Base-by-base conservation (phyloP, 306 rosid species). In the Gleditsia sinensis region DNA sequence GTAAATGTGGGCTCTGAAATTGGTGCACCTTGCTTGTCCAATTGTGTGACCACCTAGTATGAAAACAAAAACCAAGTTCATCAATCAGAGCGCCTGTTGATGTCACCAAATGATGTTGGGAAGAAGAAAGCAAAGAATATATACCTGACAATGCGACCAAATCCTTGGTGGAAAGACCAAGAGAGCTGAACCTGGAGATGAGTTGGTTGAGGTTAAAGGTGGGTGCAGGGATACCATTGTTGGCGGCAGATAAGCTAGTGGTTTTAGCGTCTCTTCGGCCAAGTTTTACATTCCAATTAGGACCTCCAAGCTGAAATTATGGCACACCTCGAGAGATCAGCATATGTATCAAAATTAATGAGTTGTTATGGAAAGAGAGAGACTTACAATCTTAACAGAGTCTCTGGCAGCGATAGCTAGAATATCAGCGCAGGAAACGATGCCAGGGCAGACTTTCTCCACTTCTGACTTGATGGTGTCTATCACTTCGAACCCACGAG, bases 261-360 rank as follows among this genome's bases (percentile, higher is more conserved):
- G 85, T 88, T 36, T 24, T 89, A 0, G 96, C 79, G 34, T 94
- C 98, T 81, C 97, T 89, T 84, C 98, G 87, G 76, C 97, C 97
- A 49, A 94, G 78, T 66, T 90, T 94, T 1, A 91, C 94, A 48
- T 86, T 69, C 98, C 97, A 94, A 11, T 1, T 63, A 23, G 94
- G 96, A 0, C 98, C 98, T 72, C 93, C 96, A 30, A 94, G 96
- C 98, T 94, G 13, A 69, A 32, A 27, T 39, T 40, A 30, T 20
- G 9, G n/a, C 53, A 14, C 65, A 49, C 0, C 40, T 12, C 33
- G 17, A 58, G 24, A 45, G n/a, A n/a, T n/a, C n/a, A n/a, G n/a
- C 33, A n/a, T 46, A 13, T 16, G 23, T 55, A 17, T 75, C 57
- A 70, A 2, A 16, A 24, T 20, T 2, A 33, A n/a, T 30, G 45